A percentile compares a stretch with the other conserved stretches of the same genome.
Evolutionary conservation across 1,139 yeast genomes (phyloP).

Genomic region (Geotrichum candidum): DNA sequence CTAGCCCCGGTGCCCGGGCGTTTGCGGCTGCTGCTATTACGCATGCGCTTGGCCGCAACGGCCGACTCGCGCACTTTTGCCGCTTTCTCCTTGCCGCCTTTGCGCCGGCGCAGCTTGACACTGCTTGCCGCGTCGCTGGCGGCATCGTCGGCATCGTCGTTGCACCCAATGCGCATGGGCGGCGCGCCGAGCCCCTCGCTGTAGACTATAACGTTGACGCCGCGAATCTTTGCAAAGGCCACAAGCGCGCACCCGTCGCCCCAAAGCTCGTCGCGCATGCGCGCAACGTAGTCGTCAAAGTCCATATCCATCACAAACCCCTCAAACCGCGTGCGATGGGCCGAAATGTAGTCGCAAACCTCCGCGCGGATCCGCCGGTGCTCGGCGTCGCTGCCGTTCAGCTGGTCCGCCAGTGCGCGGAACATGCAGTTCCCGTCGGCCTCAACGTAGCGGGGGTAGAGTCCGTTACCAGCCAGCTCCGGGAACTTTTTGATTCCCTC

Average conservation of each 20-base stretch:
- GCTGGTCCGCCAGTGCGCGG: slow-evolving; percentile 40
- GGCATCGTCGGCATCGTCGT: neutral
- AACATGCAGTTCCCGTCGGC: slow-evolving; percentile 43
- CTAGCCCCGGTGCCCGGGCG: neutral
- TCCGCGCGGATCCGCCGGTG: slow-evolving; percentile 32
- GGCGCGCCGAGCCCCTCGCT: slow-evolving; percentile 31
- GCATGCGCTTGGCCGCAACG: neutral
- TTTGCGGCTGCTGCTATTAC: slow-evolving; percentile 2
- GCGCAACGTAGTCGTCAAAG: slow-evolving; percentile 33
- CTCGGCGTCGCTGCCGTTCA: slow-evolving; percentile 34
- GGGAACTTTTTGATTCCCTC: slow-evolving; percentile 32
- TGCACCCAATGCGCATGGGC: slow-evolving; percentile 4
- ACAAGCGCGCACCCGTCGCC: slow-evolving; percentile 42
- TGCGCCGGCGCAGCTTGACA: neutral
- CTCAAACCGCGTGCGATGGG: slow-evolving; percentile 29
- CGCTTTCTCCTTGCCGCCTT: neutral
- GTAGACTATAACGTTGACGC: slow-evolving; percentile 35
- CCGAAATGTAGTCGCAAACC: slow-evolving; percentile 33
- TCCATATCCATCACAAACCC: slow-evolving; percentile 32
- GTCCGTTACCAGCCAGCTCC: slow-evolving; percentile 31
- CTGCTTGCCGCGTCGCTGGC: neutral
- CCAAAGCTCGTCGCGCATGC: slow-evolving; percentile 39
- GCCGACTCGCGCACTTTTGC: neutral
- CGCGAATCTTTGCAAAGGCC: slow-evolving; percentile 35
- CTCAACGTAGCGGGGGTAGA: slow-evolving; percentile 36